Evolutionary conservation across 345 rosid species (phyloP).

Genomic region (Hevea brasiliensis): DNA sequence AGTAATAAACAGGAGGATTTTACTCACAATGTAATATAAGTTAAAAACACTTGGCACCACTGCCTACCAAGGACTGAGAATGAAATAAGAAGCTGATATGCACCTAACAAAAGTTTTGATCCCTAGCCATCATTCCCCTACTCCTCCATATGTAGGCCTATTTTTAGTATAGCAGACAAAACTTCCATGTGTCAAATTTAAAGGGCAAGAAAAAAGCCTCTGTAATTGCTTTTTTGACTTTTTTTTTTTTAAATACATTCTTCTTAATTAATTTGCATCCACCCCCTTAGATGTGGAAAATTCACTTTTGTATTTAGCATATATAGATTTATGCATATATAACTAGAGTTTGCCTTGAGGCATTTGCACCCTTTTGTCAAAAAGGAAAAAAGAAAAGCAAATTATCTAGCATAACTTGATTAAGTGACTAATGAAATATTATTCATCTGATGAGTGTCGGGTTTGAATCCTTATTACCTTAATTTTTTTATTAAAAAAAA

Average conservation of each 20-base stretch:
- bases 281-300: too few relatives aligned
- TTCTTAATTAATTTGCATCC: neutral
- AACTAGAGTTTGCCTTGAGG: too few relatives aligned
- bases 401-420: too few relatives aligned
- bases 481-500: too few relatives aligned
- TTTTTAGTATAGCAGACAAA: constrained; percentile 13
- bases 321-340: too few relatives aligned
- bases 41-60: neutral
- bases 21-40: neutral
- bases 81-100: neutral
- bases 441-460: too few relatives aligned
- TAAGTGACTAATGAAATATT: too few relatives aligned
- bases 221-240: constrained; percentile 12
- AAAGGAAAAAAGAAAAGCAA: too few relatives aligned
- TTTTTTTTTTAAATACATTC: neutral
- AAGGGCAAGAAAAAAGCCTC: neutral
- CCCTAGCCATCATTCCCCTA: constrained; percentile 2
- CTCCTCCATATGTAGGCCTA: constrained; percentile 11
- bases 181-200: constrained; percentile 27
- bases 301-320: too few relatives aligned
- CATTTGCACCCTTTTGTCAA: too few relatives aligned
- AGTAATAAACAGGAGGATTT: neutral
- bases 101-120: constrained; percentile 1
- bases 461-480: too few relatives aligned
- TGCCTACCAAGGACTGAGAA: neutral